Evolutionary conservation across 1,284 basidiomycete species (phyloP), one percentile per base, ranked within the genome.

Genomic region (Sanghuangporus sanghuang): DNA sequence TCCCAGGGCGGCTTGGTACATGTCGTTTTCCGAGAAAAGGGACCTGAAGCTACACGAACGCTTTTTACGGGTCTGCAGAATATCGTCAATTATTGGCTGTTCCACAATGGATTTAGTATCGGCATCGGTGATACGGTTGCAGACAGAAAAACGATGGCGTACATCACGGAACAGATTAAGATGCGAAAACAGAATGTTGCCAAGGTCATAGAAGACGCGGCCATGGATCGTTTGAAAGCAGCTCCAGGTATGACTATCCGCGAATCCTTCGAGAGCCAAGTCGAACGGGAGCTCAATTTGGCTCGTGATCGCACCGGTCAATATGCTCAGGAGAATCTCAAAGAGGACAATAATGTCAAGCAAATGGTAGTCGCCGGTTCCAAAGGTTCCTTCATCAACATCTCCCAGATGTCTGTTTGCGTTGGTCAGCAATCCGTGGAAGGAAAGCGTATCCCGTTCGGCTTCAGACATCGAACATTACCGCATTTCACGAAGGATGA

Each of bases 341-440:
- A 98, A 80, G 93, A 95, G 74, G 95, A 96, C 79, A 99, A 99
- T 82, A 98, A 98, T 71, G 96, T 99, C 81, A 99, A 99, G 83
- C 96, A 99, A 85, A 99, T 99, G 97, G 96, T 99, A 70, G 94
- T 96, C 9, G 95, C 97, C 12, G 96, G 97, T 50, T 97, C 97
- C 35, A 99, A 99, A 78, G 96, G 96, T 78, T 95, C 93, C 0
- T 96, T 95, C 82, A 99, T 99, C 84, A 99, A 99, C 78, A 98
- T 99, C 73, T 99, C 97, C 21, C 97, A 99, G 78, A 99, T 99
- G 97, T 98, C 96, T 8, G 96, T 97, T 65, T 96, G 96, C 82
- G 97, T 99, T 59, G 97, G 97, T 39, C 97, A 99, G 76, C 97
- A 99, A 78, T 92, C 90, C 68, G 96, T 99, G 66, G 97, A 99